Percentiles rank a stretch among this genome's conserved stretches.
Conservation (phyloP, 805 yeast species). For the Starmerella sirachaensis region DNA sequence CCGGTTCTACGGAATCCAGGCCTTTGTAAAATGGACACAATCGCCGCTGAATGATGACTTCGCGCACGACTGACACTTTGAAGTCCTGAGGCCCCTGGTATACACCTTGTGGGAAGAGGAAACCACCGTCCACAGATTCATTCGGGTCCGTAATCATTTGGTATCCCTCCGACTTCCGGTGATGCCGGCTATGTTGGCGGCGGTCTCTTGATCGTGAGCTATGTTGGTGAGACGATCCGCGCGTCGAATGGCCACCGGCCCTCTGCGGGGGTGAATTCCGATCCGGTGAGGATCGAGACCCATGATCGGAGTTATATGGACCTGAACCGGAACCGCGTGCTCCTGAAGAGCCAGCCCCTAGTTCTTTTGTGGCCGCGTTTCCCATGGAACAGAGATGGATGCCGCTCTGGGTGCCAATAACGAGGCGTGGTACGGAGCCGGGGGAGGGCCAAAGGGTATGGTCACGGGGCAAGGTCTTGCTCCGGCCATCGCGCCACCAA, state of each 20-base stretch:
- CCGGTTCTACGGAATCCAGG: conserved; percentile 59
- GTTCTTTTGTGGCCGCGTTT: conserved; percentile 24
- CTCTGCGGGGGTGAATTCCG: too few relatives aligned
- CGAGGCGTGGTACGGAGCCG: not conserved
- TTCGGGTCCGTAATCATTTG: conserved; percentile 24
- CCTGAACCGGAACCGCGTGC: too few relatives aligned
- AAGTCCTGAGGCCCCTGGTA: conserved; percentile 68
- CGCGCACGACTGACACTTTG: conserved; percentile 59
- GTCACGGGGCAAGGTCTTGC: too few relatives aligned
- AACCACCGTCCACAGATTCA: conserved; percentile 90
- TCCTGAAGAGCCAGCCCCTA: conserved; percentile 9
- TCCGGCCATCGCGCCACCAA: too few relatives aligned
- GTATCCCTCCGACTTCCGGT: conserved; percentile 14
- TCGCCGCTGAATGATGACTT: conserved; percentile 52
- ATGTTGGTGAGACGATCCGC: too few relatives aligned
- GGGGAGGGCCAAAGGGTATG: not conserved
- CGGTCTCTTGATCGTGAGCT: not conserved
- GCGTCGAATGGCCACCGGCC: too few relatives aligned
- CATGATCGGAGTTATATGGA: too few relatives aligned
- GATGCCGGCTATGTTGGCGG: conserved; percentile 3
- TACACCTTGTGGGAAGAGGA: conserved; percentile 79
- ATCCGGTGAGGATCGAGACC: too few relatives aligned
- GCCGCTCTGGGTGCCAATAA: not conserved
- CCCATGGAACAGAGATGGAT: conserved; percentile 20
- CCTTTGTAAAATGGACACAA: conserved; percentile 89